Evolutionary conservation across 2,329 filamentous ascomycete genomes (phyloP).

Genomic region (Nakataea oryzae): DNA sequence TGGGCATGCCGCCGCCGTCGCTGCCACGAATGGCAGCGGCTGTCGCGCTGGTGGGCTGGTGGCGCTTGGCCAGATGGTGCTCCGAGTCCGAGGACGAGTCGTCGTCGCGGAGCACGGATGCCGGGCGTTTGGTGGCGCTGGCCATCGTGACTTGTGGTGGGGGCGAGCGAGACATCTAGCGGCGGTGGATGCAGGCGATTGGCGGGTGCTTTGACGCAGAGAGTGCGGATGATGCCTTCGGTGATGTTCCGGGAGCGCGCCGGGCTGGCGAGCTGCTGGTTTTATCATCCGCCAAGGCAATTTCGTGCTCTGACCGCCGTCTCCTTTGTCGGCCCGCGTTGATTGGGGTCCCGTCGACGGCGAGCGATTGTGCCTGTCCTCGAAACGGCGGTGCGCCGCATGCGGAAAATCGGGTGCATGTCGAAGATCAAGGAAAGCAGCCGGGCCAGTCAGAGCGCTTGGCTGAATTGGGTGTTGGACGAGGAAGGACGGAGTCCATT

Average conservation of each 20-base stretch:
- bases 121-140: background rate
- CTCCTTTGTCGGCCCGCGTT: background rate
- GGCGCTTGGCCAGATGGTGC: background rate
- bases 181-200: background rate
- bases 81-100: background rate
- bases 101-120: background rate
- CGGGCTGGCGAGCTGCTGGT: background rate
- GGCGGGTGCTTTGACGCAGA: background rate
- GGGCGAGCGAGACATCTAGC: conserved; percentile 1
- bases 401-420: background rate
- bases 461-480: background rate
- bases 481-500: background rate
- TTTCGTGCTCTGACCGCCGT: background rate
- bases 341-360: no score
- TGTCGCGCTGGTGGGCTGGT: background rate
- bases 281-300: background rate
- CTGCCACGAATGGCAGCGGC: background rate
- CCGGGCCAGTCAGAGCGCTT: background rate
- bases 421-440: background rate
- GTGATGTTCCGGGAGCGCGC: no score
- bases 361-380: no score
- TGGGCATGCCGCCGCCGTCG: background rate
- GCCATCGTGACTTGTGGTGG: background rate
- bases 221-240: background rate
- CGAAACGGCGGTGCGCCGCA: background rate